Conservation (phyloP, 345 rosid species). For the Pugionium dolabratum region DNA sequence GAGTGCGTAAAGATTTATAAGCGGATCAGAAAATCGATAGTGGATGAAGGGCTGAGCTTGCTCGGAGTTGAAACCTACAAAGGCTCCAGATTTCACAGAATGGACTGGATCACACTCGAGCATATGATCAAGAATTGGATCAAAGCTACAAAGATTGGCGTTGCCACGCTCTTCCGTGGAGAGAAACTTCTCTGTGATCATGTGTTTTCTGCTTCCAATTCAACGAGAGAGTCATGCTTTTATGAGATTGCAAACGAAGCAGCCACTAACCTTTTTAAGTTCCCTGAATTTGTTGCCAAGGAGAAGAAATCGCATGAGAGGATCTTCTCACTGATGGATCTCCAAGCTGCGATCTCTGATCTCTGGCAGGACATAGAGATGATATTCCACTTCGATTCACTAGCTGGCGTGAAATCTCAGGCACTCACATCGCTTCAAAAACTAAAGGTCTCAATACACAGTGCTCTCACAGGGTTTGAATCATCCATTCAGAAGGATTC, state of each 20-base stretch:
- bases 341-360: slow-evolving; percentile 57
- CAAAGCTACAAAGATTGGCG: slow-evolving; percentile 56
- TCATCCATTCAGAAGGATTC: slow-evolving; percentile 57
- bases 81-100: slow-evolving; percentile 52
- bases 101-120: slow-evolving; percentile 59
- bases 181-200: slow-evolving; percentile 71
- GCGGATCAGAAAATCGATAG: slow-evolving; percentile 56
- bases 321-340: slow-evolving; percentile 62
- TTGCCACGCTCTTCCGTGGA: slow-evolving; percentile 57
- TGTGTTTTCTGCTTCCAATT: slow-evolving; percentile 55
- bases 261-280: slow-evolving; percentile 61
- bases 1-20: slow-evolving; percentile 68
- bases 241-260: slow-evolving; percentile 63
- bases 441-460: slow-evolving; percentile 51
- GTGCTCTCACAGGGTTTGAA: slow-evolving; percentile 53
- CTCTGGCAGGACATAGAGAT: slow-evolving; percentile 71
- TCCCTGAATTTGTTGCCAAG: slow-evolving; percentile 67
- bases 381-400: slow-evolving; percentile 62
- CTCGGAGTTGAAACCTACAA: slow-evolving; percentile 58
- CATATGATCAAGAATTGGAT: slow-evolving; percentile 66
- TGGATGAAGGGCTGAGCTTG: slow-evolving; percentile 62
- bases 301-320: slow-evolving; percentile 57
- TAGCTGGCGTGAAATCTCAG: slow-evolving; percentile 50
- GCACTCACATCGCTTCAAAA: slow-evolving; percentile 57
- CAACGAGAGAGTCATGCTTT: slow-evolving; percentile 68